Conservation (phyloP, 1,139 yeast genomes). For the Lodderomyces theae region DNA sequence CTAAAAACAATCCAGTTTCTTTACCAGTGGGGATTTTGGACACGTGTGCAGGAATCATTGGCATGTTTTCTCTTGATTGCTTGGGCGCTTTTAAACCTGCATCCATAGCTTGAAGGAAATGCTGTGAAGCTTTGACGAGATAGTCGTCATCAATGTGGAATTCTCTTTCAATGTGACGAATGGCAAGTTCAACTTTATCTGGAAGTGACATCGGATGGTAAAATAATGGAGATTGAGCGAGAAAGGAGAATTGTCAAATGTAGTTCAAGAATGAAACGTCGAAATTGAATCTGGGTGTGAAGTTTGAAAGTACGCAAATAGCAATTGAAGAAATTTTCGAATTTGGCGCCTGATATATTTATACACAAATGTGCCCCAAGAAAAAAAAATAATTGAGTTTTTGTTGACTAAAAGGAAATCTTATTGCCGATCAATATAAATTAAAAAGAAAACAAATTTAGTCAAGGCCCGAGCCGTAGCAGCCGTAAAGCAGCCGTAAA, state of each 20-base stretch:
- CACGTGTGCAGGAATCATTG: constrained; percentile 88
- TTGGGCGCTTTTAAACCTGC: constrained; percentile 48
- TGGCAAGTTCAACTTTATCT: constrained; percentile 25
- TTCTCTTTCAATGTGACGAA: constrained; percentile 51
- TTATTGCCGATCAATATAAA: no score
- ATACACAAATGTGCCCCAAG: no score
- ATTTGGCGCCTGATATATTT: not conserved
- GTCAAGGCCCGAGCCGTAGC: no score
- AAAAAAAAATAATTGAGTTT: not conserved
- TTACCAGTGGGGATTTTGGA: constrained; percentile 78
- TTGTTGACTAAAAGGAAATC: no score
- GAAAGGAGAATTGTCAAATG: no score
- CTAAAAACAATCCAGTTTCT: constrained; percentile 73
- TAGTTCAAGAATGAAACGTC: no score
- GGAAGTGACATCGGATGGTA: constrained; percentile 13
- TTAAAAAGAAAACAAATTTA: no score
- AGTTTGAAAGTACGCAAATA: no score
- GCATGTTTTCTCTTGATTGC: constrained; percentile 53
- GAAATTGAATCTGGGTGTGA: no score
- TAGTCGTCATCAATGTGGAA: constrained; percentile 54
- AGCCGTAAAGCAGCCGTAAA: no score
- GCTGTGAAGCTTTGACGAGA: constrained; percentile 57
- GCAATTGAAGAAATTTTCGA: constrained; percentile 1
- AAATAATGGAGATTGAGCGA: not conserved
- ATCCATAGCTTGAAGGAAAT: constrained; percentile 61